Conservation (phyloP, 1,139 yeast species). For the Blastobotrys apis region DNA sequence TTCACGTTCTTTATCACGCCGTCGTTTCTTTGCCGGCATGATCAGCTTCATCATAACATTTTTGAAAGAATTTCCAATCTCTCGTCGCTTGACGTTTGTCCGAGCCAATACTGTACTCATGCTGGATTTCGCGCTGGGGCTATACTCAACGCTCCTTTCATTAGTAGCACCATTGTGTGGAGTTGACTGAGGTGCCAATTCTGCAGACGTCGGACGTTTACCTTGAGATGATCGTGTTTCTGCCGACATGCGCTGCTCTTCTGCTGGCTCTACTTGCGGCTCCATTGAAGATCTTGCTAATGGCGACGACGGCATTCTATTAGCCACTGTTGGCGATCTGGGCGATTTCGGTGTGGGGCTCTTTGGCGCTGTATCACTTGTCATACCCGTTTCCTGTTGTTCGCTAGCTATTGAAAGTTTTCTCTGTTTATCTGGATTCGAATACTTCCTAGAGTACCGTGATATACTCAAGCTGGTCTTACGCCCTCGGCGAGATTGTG, state of each 20-base stretch:
- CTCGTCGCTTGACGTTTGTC: slow-evolving; percentile 15
- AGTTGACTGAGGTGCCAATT: neutral
- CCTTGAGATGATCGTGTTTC: too few relatives aligned
- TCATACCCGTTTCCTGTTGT: neutral
- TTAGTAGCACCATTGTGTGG: neutral
- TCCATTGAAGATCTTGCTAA: neutral
- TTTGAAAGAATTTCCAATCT: slow-evolving; percentile 18
- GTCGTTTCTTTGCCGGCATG: slow-evolving; percentile 7
- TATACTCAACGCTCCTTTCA: neutral
- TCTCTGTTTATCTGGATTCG: neutral
- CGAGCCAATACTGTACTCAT: slow-evolving; percentile 16
- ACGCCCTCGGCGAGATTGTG: slow-evolving; percentile 32
- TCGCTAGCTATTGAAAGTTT: too few relatives aligned
- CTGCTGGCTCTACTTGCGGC: neutral
- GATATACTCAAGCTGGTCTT: slow-evolving; percentile 22
- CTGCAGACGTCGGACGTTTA: too few relatives aligned
- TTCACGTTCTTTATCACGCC: neutral
- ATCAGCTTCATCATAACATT: slow-evolving; percentile 20
- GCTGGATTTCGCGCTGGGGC: slow-evolving; percentile 17
- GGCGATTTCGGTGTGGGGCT: neutral
- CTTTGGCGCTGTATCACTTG: neutral
- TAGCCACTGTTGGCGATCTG: neutral
- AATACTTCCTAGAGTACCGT: slow-evolving; percentile 5
- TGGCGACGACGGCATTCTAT: too few relatives aligned
- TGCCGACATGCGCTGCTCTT: too few relatives aligned